Conservation (phyloP, 2,329 filamentous ascomycete species). For the Camillea tinctor region DNA sequence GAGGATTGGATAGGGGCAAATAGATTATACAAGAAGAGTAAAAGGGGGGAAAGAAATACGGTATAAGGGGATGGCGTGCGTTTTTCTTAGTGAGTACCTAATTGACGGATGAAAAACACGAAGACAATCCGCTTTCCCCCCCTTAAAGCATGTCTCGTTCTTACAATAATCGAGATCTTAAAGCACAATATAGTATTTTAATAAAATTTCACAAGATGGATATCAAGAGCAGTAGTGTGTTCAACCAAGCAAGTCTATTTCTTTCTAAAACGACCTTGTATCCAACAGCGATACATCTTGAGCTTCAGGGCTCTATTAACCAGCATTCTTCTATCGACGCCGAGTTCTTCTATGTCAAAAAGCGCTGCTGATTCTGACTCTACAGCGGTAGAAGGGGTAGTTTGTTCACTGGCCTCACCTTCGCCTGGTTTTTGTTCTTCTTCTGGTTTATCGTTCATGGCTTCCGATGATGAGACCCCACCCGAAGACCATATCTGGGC, state of each 20-base stretch:
- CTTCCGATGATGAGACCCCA: constrained; percentile 24
- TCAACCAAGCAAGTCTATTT: constrained; percentile 40
- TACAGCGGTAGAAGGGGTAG: neutral
- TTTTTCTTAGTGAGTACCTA: no score
- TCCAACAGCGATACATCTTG: constrained; percentile 99
- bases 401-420: constrained; percentile 11
- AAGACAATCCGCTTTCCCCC: no score
- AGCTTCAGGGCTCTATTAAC: constrained; percentile 87
- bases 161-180: no score
- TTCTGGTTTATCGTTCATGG: constrained; percentile 16
- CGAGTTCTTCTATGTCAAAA: constrained; percentile 77
- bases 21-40: no score
- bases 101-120: no score
- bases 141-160: no score
- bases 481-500: constrained; percentile 66
- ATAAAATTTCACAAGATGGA: neutral
- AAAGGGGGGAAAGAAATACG: no score
- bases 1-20: neutral
- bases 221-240: neutral
- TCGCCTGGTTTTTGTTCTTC: constrained; percentile 27
- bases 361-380: constrained; percentile 29
- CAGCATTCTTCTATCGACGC: constrained; percentile 81
- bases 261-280: constrained; percentile 80
- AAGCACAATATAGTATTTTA: no score
- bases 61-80: no score